Base-by-base conservation (phyloP, 176 grass and related monocot genomes). In the Zoysia pacifica region DNA sequence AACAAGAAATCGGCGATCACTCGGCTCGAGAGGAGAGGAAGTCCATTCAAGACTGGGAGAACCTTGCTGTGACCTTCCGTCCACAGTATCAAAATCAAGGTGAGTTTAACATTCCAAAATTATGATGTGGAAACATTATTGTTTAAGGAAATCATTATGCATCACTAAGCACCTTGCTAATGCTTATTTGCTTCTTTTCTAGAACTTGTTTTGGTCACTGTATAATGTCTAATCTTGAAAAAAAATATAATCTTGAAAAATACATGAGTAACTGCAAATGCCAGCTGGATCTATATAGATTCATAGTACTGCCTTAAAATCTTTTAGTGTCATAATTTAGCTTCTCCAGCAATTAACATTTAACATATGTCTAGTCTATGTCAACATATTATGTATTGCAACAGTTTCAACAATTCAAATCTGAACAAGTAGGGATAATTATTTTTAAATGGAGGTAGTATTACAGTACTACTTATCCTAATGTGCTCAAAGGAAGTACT, bases 1-100 rank as follows among this genome's bases (percentile, higher is more conserved):
- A 82, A 86, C 76, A 82, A 1, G 64, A 51, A 58, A 28, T 2
- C 40, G 84, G 87, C 37, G 60, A 79, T 67, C 78, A n/a, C 10
- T 48, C 48, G 0, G 19, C 19, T 53, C 78, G 53, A 65, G 79
- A 90, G 43, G 92, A 74, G 44, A 87, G 44, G 50, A 87, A 91
- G 45, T 85, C 44, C 55, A 78, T 93, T 92, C 84, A 85, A 18
- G 87, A 98, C 61, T 98, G 92, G 90, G 96, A 94, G 69, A 93
- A 48, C 45, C 83, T 98, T 63, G 86, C 92, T 42, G 50, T 76
- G 70, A 77, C 90, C 55, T 94, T 98, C 76, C 70, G 92, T 49
- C 90, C 90, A 0, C 90, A 93, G 51, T 98, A 98, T 72, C 96
- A 91, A 58, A 98, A 98, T 78, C 88, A 93, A 82, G 92, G 96